Conservation (phyloP, 2,329 filamentous ascomycete genomes). For the Exophiala alcalophila region DNA sequence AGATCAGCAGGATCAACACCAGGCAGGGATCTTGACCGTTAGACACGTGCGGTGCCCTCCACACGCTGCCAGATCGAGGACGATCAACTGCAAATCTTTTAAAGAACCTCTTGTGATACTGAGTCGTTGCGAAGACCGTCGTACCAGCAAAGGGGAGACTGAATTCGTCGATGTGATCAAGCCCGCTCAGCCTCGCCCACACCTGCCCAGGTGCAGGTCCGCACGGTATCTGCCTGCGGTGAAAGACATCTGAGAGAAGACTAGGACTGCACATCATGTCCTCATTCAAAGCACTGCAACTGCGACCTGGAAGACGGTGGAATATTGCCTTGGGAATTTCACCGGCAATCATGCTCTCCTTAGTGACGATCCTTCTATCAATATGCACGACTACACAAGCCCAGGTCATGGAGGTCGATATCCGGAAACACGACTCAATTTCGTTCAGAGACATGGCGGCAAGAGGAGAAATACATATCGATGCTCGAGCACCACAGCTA, state of each 20-base stretch:
- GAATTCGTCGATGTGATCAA: too few species aligned
- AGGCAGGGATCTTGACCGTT: slow-evolving; percentile 8
- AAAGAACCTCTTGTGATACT: slow-evolving; percentile 1
- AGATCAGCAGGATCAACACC: slow-evolving; percentile 28
- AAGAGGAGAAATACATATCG: slow-evolving; percentile 28
- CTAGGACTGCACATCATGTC: slow-evolving; percentile 1
- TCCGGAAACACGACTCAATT: slow-evolving; percentile 12
- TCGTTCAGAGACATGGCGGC: slow-evolving; percentile 18
- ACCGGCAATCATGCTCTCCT: slow-evolving; percentile 12
- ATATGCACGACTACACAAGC: slow-evolving; percentile 10
- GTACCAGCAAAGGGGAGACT: too few species aligned
- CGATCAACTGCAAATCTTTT: slow-evolving; percentile 18
- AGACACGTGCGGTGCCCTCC: slow-evolving; percentile 21
- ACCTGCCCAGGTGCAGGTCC: too few species aligned
- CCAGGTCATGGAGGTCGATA: slow-evolving; percentile 14
- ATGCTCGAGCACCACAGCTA: slow-evolving; percentile 15
- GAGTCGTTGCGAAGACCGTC: too few species aligned
- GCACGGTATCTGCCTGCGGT: too few species aligned
- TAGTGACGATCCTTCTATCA: slow-evolving; percentile 22
- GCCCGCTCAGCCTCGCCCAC: too few species aligned
- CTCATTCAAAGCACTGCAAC: slow-evolving; percentile 21
- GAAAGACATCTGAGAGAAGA: too few species aligned
- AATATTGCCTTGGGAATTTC: not conserved
- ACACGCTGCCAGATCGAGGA: slow-evolving; percentile 7
- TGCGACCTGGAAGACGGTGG: slow-evolving; percentile 29